Evolutionary conservation across 2,329 filamentous ascomycete genomes (phyloP), one percentile per base, ranked within the genome.

Genomic region (Teratosphaeria viscida): DNA sequence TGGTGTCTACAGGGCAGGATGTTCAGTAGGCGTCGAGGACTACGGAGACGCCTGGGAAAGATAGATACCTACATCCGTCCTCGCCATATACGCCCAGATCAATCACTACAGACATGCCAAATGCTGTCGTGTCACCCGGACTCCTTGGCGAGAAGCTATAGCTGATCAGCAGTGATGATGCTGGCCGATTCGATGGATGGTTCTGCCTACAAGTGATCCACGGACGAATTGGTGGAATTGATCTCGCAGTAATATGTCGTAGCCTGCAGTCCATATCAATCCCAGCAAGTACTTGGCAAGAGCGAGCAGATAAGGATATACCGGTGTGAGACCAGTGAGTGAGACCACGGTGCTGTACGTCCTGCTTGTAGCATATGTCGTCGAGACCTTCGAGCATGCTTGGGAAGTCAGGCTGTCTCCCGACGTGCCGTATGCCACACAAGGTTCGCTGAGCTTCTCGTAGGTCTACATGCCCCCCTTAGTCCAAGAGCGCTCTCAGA

Each of bases 201-300:
- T 3, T 43, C 37, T 43, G 37, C 37, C 16, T n/a, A 43, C 37
- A 85, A 85, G 47, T 79, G 76, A 37, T 78, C 76, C 8, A 81
- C 72, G 3, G 67, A 81, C 0, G 82, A 82, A 70, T 85, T 85
- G 32, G 75, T 78, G 2, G 81, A 83, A 8, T 73, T 74, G 55
- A 84, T 83, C 72, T 82, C 77, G 73, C 85, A 85, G 73, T 82
- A 85, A 69, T 85, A 85, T 0, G 76, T 82, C 1, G 81, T 83
- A 0, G 78, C 37, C 37, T 43, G 37, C 11, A 12, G 16, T 32
- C 5, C 37, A 43, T n/a, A 43, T 43, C 37, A 43, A n/a, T 43
- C 11, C 16, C 37, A 14, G 11, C 10, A 43, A 14, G 37, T 43
- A 14, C 35, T 12, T 5, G 5, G 37, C 2, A 43, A 32, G 29